Percentiles rank a stretch among this genome's conserved stretches.
Conservation (phyloP, 345 rosid species). For the Eucalyptus sideroxylon region DNA sequence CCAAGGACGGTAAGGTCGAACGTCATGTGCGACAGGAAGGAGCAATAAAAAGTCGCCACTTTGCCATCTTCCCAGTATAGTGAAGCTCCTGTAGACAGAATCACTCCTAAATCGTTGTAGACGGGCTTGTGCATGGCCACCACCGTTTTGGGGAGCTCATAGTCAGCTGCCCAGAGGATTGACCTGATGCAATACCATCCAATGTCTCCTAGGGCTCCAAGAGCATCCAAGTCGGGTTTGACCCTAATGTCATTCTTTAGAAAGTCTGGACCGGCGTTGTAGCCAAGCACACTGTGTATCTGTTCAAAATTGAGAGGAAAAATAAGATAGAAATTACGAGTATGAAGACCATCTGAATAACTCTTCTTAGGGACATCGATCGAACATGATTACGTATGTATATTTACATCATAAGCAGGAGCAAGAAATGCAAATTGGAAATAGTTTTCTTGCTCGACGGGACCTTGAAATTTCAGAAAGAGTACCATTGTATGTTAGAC, state of each 20-base stretch:
- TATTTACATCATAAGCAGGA: not conserved
- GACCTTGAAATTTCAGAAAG: not conserved
- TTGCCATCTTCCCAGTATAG: not conserved
- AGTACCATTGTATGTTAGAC: not conserved
- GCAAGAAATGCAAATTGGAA: not conserved
- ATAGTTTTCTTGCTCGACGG: not conserved
- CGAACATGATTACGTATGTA: not conserved
- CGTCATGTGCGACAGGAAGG: not conserved
- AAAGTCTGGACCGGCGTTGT: not conserved
- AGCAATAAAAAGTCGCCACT: not conserved
- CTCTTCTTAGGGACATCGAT: not conserved
- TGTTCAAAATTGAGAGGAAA: not conserved
- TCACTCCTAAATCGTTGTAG: not conserved
- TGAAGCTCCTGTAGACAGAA: not conserved
- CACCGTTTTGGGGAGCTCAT: not conserved
- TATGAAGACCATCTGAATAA: not conserved
- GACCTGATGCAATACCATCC: constrained; percentile 11
- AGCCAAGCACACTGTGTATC: not conserved
- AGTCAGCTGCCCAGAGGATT: not conserved
- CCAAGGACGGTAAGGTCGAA: not conserved
- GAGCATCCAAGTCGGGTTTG: constrained; percentile 2
- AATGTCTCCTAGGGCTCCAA: not conserved
- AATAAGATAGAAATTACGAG: not conserved
- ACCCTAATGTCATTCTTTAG: not conserved
- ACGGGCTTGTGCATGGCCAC: not conserved